Conservation (phyloP, 208 protist genomes). For the Leishmania tropica region DNA sequence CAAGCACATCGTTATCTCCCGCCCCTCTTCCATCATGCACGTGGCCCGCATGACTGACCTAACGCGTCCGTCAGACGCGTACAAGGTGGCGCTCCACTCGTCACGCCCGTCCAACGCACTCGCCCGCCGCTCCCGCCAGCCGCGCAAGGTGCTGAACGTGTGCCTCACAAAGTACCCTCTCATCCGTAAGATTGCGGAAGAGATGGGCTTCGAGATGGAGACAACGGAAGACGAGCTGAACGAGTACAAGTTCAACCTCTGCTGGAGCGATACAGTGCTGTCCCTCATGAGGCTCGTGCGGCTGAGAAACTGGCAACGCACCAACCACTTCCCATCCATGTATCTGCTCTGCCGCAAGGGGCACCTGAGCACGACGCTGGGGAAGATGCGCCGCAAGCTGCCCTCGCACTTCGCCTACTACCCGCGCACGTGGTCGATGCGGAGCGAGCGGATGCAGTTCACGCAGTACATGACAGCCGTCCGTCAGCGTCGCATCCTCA, state of each 20-base stretch:
- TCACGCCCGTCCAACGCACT: constrained; percentile 26
- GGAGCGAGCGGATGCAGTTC: constrained; percentile 80
- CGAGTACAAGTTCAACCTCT: constrained; percentile 92
- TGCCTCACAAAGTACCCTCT: constrained; percentile 86
- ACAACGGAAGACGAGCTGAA: constrained; percentile 83
- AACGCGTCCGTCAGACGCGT: constrained; percentile 40
- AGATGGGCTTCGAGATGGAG: constrained; percentile 75
- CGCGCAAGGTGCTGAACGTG: constrained; percentile 69
- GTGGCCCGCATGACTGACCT: constrained; percentile 41
- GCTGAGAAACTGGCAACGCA: constrained; percentile 92
- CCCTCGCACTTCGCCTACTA: constrained; percentile 91
- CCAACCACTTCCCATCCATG: constrained; percentile 97
- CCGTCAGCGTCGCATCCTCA: constrained; percentile 42
- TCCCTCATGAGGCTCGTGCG: constrained; percentile 87
- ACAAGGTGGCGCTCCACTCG: constrained; percentile 42
- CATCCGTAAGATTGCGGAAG: constrained; percentile 71
- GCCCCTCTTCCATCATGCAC: constrained; percentile 23
- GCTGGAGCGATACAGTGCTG: constrained; percentile 94
- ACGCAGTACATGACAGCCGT: constrained; percentile 60
- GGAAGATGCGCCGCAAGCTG: constrained; percentile 73
- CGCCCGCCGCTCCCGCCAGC: constrained; percentile 39
- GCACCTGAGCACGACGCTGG: constrained; percentile 92
- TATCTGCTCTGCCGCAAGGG: constrained; percentile 93
- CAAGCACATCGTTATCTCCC: constrained; percentile 22
- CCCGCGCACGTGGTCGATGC: constrained; percentile 90